Evolutionary conservation across 2,329 filamentous ascomycete genomes (phyloP), one percentile per base, ranked within the genome.

Genomic region (Orbilia blumenaviensis): DNA sequence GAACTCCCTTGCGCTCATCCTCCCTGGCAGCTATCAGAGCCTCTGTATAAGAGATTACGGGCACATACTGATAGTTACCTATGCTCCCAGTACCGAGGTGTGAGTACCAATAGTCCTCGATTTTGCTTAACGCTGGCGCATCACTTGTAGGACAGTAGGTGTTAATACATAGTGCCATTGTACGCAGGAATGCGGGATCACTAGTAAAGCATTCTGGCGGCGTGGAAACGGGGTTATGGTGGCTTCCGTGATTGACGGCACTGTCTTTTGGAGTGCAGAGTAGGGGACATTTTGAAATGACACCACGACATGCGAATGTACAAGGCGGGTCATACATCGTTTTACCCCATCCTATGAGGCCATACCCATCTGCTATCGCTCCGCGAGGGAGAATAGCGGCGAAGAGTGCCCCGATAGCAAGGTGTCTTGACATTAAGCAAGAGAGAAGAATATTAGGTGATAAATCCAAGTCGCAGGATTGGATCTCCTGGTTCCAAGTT

Each of bases 311-410:
- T 54, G 66, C 82, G 38, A 82, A 83, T 0, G 82, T 80, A 71
- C 83, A 84, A 0, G 81, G 77, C 8, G 82, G 83, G 8, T 83
- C 63, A 78, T 82, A 83, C 78, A 84, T 81, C 0, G 79, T 81
- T 64, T 82, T 83, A 10, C 82, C 82, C 71, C 80, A 81, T 58
- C 83, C 83, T 34, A 84, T 81, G 16, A 83, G 67, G 36, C 83
- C 82, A 25, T 60, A 46, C 7, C 76, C 76, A 27, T 78, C 76
- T 23, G 66, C 66, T 9, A 52, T 2, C 21, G 44, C 54, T 10
- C 21, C 25, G 23, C 10, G n/a, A 14, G 44, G 23, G 23, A 61
- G 54, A 16, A 48, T 25, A 29, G 44, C 1, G 21, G 23, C 32
- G 44, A 16, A 14, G 18, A 42, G 7, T 16, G 54, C 54, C 48